A percentile compares a stretch with the other conserved stretches of the same genome.
These are phyloP conservation scores for Sequoiadendron giganteum DNA, from an alignment of 75 land plant species.

Conservation along the genomic window DNA sequence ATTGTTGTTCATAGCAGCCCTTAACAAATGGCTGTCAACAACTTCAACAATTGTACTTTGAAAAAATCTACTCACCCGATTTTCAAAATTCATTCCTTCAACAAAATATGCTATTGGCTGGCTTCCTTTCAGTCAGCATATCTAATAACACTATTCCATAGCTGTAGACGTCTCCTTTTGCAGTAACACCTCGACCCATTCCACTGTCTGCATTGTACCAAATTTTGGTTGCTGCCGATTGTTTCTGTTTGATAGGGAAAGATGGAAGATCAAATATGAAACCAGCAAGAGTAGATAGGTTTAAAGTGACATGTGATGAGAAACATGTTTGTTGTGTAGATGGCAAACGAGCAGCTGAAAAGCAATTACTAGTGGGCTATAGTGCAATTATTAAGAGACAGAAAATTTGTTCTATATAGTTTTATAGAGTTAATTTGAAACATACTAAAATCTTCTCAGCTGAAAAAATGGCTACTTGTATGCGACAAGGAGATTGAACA, in stretches of 20 bases:
- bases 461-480: too few relatives aligned
- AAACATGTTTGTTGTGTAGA: not conserved
- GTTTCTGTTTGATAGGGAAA: not conserved
- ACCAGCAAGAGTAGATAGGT: not conserved
- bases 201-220: not conserved
- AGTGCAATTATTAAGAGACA: not conserved
- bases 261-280: not conserved
- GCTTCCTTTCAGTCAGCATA: too few relatives aligned
- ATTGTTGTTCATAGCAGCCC: too few relatives aligned
- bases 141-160: too few relatives aligned
- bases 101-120: too few relatives aligned
- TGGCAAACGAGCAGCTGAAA: not conserved
- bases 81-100: too few relatives aligned
- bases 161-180: too few relatives aligned
- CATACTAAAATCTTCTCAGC: not conserved
- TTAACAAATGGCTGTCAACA: too few relatives aligned
- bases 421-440: not conserved
- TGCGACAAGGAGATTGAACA: too few relatives aligned
- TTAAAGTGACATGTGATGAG: not conserved
- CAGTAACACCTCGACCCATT: too few relatives aligned
- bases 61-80: too few relatives aligned
- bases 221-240: not conserved
- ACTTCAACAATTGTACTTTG: too few relatives aligned
- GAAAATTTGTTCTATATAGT: not conserved
- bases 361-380: not conserved